Base-by-base conservation (phyloP, 192 early-diverging fungal genomes). In the Coemansia sp. region DNA sequence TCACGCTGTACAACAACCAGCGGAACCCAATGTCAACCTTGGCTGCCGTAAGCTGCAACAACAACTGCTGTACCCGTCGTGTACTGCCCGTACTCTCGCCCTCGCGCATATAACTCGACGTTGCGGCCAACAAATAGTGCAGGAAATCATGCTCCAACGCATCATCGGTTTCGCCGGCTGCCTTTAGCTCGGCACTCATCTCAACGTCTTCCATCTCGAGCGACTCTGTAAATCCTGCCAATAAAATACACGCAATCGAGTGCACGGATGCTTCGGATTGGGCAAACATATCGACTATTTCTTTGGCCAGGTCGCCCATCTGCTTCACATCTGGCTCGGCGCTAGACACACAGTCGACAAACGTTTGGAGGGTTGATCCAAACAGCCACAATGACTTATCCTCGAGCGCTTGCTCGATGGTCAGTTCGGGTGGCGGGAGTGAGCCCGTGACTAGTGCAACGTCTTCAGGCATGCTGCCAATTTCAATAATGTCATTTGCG, bases 301-400 rank as follows among this genome's bases (percentile, higher is more conserved):
- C 82, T 3, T 54, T 24, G 20, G 69, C 32, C 0, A 54, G 35
- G 3, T 55, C 41, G 54, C 61, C 65, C 18, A 57, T 47, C 23
- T 63, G 66, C 27, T 64, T 61, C 1, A 67, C 57, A 8, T 65
- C 68, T 7, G 49, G 19, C 18, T 38, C 43, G 10, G 45, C 20
- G 3, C 11, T 18, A 11, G 60, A 3, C 13, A 68, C 43, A 6
- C 18, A 19, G 8, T 22, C 27, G 14, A 59, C 72, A 54, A 54
- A 29, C 9, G 26, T 71, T 13, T 63, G 45, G 16, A 85, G 56
- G 24, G 69, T 64, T 1, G 78, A 54, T 1, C 83, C 84, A 62
- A 85, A 87, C 37, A 87, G 73, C 84, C 83, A 85, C 16, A 85
- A 61, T 4, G 84, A 78, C 2, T 78, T 72, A 14, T 82, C 80